Evolutionary conservation across 2,329 filamentous ascomycete species (phyloP).

Genomic region (Aspergillus sp.): DNA sequence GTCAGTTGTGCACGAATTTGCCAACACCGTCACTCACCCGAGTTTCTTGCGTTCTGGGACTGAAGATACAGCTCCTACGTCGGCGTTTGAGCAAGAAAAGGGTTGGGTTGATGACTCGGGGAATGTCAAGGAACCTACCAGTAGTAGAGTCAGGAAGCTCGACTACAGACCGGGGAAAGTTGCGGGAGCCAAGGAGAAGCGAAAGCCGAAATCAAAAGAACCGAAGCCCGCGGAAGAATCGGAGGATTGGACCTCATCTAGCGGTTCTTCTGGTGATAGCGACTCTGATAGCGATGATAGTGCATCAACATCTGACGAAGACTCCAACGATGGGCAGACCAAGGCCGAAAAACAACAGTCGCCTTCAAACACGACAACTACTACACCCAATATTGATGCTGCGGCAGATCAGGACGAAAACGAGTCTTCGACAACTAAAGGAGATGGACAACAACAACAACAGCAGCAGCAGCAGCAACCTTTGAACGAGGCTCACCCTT

Average conservation of each 20-base stretch:
- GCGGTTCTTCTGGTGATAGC: slow-evolving; percentile 23
- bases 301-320: slow-evolving; percentile 20
- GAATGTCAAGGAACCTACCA: slow-evolving; percentile 50
- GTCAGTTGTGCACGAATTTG: slow-evolving; percentile 78
- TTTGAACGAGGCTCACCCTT: slow-evolving; percentile 63
- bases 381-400: slow-evolving; percentile 6
- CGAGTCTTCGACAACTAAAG: too few species aligned
- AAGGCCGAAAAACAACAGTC: slow-evolving; percentile 8
- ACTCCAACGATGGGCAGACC: slow-evolving; percentile 16
- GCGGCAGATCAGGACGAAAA: slow-evolving; percentile 8
- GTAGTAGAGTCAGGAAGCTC: slow-evolving; percentile 21
- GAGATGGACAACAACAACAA: too few species aligned
- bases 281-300: slow-evolving; percentile 20
- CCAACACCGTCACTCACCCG: slow-evolving; percentile 72
- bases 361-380: slow-evolving; percentile 5
- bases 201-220: slow-evolving; percentile 7
- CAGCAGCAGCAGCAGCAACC: slow-evolving; percentile 12
- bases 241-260: slow-evolving; percentile 31
- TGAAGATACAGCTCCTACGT: slow-evolving; percentile 40
- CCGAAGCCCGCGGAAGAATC: slow-evolving; percentile 12
- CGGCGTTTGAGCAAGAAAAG: slow-evolving; percentile 69
- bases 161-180: slow-evolving; percentile 24
- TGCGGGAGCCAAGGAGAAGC: slow-evolving; percentile 24
- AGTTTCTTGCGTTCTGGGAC: slow-evolving; percentile 62
- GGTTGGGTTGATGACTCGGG: slow-evolving; percentile 82